Evolutionary conservation across 2,329 filamentous ascomycete genomes (phyloP), one percentile per base, ranked within the genome.

Genomic region (Aspergillus calidoustus): DNA sequence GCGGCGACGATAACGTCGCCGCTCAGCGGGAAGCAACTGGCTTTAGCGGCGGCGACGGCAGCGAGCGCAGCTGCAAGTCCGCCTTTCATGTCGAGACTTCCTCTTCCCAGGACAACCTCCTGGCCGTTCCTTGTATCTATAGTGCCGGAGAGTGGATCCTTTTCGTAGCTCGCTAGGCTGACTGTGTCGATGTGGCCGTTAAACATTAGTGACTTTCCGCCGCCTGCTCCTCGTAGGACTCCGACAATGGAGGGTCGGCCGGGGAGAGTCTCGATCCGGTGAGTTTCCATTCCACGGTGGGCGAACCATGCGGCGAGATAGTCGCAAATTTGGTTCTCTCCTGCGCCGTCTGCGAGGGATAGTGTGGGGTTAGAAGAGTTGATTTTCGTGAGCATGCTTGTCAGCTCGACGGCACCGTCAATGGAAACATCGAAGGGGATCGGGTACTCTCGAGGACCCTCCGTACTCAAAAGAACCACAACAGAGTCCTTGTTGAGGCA

Each of bases 401-500:
- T 81, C 31, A 86, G 66, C 0, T 62, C 56, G 4, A 82, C 74
- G 0, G 78, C 67, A 44, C 83, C 80, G 5, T 83, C 78, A 3
- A 66, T 62, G 1, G 77, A 77, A 0, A 84, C 79, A 31, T 78
- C 72, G 4, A 63, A 60, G 0, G 84, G 84, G 9, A 72, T 61
- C 0, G 67, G 54, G 64, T 91, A 90, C 1, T 82, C 78, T 43
- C 89, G 81, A 8, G 70, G 68, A 0, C 88, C 88, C 71, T 91
- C 89, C 0, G 90, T 92, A 64, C 85, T 88, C 47, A 91, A 82
- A 1, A 92, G 72, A 0, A 92, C 82, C 0, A 92, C 81, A 0
- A 87, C 80, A 0, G 86, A 83, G n/a, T 86, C 75, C 0, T 74
- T 67, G 7, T 73, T 73, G 0, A 84, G 66, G 0, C 75, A 76